Evolutionary conservation across 2,329 filamentous ascomycete species (phyloP), one percentile per base, ranked within the genome.

Genomic region (Exophiala oligosperma): DNA sequence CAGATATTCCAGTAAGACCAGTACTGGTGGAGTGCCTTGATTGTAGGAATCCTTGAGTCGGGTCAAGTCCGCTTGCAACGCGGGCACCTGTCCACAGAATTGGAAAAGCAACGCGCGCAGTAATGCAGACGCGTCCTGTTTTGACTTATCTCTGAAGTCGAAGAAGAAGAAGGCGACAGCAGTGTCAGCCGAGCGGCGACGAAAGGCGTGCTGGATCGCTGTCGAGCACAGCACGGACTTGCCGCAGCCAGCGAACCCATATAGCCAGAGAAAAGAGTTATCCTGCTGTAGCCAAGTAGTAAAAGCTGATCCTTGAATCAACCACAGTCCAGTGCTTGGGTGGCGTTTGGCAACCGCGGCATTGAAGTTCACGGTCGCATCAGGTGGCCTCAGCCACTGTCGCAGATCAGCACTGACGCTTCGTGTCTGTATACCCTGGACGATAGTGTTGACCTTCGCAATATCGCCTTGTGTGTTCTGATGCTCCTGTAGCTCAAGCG

Each of bases 361-460:
- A 49, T 73, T 70, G 57, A 71, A 71, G 49, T 74, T 69, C 49
- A 70, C 52, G 3, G 69, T 65, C 4, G 68, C 69, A 61, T 76
- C 72, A 1, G 73, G 73, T 2, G 73, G 70, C n/a, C 66, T 69
- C 6, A 76, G 66, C 73, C 74, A 76, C 1, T 17, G 6, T 12
- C 63, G 63, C 24, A 74, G 40, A 21, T 43, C 32, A 9, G 3
- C 8, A 35, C 32, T 9, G 32, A 35, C 32, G 11, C 32, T 35
- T 35, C 32, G 32, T 35, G 32, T 2, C 32, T 35, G 32, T 35
- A 35, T 35, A 1, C 8, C 11, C 32, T 9, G 7, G 32, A 35
- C 4, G 32, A 35, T 35, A 1, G 32, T 2, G 2, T 35, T 35
- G 32, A 35, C 32, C 32, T 35, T 2, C 9, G 7, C 2, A 11